Conservation (phyloP, 305 asterid species). For the Fraxinus baroniana region DNA sequence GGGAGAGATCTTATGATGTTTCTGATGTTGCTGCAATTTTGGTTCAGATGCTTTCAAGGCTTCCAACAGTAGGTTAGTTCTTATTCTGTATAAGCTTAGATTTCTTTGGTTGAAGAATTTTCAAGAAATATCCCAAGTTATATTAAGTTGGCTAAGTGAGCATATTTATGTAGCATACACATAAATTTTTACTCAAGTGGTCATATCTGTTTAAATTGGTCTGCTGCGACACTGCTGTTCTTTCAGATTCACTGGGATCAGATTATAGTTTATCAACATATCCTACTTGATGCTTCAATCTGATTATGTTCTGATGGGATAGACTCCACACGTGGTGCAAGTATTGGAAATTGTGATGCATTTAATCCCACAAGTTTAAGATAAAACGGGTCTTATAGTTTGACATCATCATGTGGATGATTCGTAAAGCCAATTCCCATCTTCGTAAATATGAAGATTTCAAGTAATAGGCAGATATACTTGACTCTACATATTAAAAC, state of each 20-base stretch:
- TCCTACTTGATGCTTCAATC: background rate
- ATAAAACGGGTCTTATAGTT: background rate
- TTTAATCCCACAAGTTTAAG: background rate
- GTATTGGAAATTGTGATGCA: background rate
- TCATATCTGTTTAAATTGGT: background rate
- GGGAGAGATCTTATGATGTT: slow-evolving; percentile 85
- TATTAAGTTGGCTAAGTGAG: background rate
- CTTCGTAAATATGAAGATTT: background rate
- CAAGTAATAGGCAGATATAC: background rate
- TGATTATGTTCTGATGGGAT: background rate
- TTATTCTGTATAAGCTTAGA: background rate
- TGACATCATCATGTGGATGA: background rate
- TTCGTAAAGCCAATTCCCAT: background rate
- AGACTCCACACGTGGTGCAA: background rate
- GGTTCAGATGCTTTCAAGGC: slow-evolving; percentile 76
- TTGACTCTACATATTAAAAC: background rate
- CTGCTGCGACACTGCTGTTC: background rate
- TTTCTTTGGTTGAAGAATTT: background rate
- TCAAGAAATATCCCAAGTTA: background rate
- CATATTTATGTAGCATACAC: background rate
- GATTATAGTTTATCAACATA: background rate
- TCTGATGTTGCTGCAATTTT: slow-evolving; percentile 86
- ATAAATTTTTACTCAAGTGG: background rate
- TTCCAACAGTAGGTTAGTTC: slow-evolving; percentile 63
- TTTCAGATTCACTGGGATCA: background rate